Evolutionary conservation across 257 asterid species (phyloP), one percentile per base, ranked within the genome.

Genomic region (Solanum paucissectum): DNA sequence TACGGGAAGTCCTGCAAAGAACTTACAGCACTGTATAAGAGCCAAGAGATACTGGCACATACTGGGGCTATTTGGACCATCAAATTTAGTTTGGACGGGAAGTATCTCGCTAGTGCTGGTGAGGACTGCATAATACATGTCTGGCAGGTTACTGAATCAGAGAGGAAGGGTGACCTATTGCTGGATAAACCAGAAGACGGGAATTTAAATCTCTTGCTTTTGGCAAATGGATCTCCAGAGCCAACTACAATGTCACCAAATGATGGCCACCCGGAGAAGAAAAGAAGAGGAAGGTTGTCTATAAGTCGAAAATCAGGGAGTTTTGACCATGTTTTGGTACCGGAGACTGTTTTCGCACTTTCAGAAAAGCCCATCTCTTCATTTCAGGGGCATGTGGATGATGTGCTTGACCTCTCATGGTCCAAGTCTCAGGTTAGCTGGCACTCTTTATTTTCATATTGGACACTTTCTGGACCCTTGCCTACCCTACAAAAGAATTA

Each of bases 41-140:
- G 92, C 89, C 99, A 97, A 89, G 99, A 97, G 92, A 94, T 97
- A 60, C 95, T 90, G 90, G 99, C 98, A 44, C 99, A 97, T 88
- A 94, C 90, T 74, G 99, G 99, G 21, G 95, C 99, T 5, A 95
- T 97, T 87, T 97, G 99, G 99, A 94, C 97, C n/a, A 94, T 97
- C 85, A 94, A 93, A 91, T 97, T 97, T 74, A 97, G 99, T 92
- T 92, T 96, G 95, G 99, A 97, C 60, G 99, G 99, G 85, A 94
- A 94, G 90, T 95, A 95, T 94, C 94, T 97, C 83, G 99, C 99
- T 11, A 96, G 98, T 94, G 99, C 99, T 79, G 99, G 99, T 81
- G 99, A 96, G 93, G 99, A 97, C 92, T 92, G 98, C 88, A 92
- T 95, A 90, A 96, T 97, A 91, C 98, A 95, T 89, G 98, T 97